phyloP scores from a whole-genome alignment of 371 early-diverging fungal genomes.

The Mortierella sp. region DNA sequence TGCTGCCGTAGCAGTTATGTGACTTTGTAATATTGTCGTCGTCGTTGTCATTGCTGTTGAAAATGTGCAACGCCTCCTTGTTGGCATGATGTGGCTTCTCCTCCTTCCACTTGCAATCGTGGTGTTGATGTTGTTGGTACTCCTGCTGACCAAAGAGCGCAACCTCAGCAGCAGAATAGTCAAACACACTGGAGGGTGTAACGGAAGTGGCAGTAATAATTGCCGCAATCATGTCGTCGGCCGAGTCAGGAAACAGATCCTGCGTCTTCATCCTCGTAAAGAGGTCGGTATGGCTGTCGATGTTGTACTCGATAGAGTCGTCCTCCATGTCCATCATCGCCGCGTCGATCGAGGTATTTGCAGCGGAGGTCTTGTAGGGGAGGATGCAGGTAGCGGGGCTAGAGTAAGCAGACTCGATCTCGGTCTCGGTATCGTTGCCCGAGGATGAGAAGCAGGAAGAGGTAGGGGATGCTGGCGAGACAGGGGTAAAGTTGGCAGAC shows the following conservation, averaged over 20 bases:
- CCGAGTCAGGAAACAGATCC: constrained; percentile 10
- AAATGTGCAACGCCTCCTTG: background rate
- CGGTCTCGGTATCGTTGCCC: background rate
- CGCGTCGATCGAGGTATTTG: background rate
- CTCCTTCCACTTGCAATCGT: background rate
- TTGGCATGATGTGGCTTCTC: constrained; percentile 10
- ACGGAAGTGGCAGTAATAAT: background rate
- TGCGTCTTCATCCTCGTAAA: background rate
- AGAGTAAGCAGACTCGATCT: constrained; percentile 11
- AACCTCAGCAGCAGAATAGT: background rate
- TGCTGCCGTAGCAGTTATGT: background rate
- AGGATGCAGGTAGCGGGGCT: constrained; percentile 18
- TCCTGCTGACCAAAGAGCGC: constrained; percentile 12
- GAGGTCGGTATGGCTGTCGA: too few relatives aligned
- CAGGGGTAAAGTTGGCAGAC: constrained; percentile 4
- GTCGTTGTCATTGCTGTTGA: background rate
- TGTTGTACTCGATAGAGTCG: background rate
- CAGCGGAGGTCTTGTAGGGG: background rate
- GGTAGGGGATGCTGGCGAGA: constrained; percentile 21
- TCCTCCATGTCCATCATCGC: background rate
- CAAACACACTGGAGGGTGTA: background rate
- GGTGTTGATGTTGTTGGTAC: constrained; percentile 9
- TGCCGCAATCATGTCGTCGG: constrained; percentile 24
- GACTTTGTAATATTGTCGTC: background rate
- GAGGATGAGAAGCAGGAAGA: constrained; percentile 17